A percentile compares a stretch with the other conserved stretches of the same genome.
Conservation (phyloP, 768 basidiomycete species). For the Suillus occidentalis region DNA sequence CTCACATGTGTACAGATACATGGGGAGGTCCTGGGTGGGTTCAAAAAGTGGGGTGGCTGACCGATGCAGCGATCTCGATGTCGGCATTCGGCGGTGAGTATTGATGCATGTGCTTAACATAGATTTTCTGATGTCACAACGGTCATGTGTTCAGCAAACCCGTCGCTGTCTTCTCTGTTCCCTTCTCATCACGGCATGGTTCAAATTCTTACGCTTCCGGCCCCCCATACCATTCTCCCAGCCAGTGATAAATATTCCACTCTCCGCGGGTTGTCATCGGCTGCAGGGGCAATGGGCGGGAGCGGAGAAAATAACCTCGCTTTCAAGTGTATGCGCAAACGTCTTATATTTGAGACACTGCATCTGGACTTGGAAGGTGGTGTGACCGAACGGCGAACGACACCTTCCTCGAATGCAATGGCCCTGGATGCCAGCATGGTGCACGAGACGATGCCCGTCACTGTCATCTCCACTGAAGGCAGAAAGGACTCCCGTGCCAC, state of each 20-base stretch:
- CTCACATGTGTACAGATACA: slow-evolving; percentile 56
- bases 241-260: slow-evolving; percentile 82
- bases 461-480: slow-evolving; percentile 9
- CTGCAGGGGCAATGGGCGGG: slow-evolving; percentile 49
- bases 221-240: slow-evolving; percentile 68
- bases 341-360: slow-evolving; percentile 87
- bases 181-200: slow-evolving; percentile 87
- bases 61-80: slow-evolving; percentile 74
- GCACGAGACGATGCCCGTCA: slow-evolving; percentile 12
- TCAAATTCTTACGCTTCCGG: slow-evolving; percentile 73
- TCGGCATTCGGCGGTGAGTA: slow-evolving; percentile 75
- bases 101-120: slow-evolving; percentile 8
- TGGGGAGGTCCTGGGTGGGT: slow-evolving; percentile 73
- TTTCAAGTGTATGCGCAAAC: slow-evolving; percentile 88
- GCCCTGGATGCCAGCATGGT: slow-evolving; percentile 17
- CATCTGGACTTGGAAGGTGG: slow-evolving; percentile 89
- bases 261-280: slow-evolving; percentile 74
- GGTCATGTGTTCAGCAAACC: slow-evolving; percentile 54
- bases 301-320: slow-evolving; percentile 96
- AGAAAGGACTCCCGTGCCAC: slow-evolving; percentile 32
- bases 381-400: slow-evolving; percentile 72
- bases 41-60: slow-evolving; percentile 75
- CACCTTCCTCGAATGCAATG: slow-evolving; percentile 36
- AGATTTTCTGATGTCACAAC: slow-evolving; percentile 12
- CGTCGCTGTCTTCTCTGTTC: slow-evolving; percentile 71